A percentile compares a stretch with the other conserved stretches of the same genome.
Conservation (phyloP, 179 eudicot genomes). For the Heliamphora pulchella region DNA sequence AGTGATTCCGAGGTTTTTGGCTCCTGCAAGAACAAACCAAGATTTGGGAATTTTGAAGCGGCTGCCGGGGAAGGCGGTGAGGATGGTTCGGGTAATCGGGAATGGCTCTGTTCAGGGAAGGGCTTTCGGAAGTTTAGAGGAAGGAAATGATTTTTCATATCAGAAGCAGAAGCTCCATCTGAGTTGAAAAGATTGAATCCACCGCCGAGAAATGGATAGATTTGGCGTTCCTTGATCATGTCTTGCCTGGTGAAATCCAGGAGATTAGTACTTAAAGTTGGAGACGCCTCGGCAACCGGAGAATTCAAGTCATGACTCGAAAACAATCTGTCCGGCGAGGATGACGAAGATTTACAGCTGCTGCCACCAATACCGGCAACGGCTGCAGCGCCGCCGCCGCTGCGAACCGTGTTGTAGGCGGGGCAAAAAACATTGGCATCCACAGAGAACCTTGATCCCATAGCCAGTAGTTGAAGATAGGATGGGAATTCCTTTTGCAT, state of each 20-base stretch:
- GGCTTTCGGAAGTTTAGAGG: constrained; percentile 28
- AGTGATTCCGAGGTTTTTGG: constrained; percentile 12
- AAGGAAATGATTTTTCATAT: constrained; percentile 9
- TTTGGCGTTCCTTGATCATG: constrained; percentile 2
- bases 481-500: constrained; percentile 30
- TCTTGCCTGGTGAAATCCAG: constrained; percentile 12
- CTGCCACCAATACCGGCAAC: not conserved
- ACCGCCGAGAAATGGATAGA: constrained; percentile 12
- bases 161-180: not conserved
- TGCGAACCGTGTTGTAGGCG: not conserved
- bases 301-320: constrained; percentile 22
- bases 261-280: not conserved
- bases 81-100: constrained; percentile 17
- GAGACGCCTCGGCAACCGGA: constrained; percentile 14
- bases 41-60: constrained; percentile 21
- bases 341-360: constrained; percentile 16
- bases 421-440: constrained; percentile 20
- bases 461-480: constrained; percentile 17
- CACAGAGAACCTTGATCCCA: constrained; percentile 21
- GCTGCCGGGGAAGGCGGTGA: constrained; percentile 7
- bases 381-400: not conserved
- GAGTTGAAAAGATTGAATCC: not conserved
- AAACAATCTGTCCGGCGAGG: constrained; percentile 19
- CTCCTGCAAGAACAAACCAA: constrained; percentile 25
- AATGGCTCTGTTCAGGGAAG: constrained; percentile 14